These are phyloP conservation scores for Logfia minima DNA, from an alignment of 129 eudicot species.

Conservation along the genomic window DNA sequence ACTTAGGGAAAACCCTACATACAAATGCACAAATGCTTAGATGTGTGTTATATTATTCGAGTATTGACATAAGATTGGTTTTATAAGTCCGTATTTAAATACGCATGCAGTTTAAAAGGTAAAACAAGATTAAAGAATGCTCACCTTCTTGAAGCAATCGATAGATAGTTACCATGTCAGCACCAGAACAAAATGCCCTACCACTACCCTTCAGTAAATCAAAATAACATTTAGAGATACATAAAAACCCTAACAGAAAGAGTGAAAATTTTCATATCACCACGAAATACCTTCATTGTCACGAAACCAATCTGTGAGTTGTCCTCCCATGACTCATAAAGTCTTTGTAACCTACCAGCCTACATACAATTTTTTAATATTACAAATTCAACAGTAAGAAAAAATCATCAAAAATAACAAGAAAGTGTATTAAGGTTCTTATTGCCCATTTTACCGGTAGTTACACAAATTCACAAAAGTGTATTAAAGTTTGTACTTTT, in stretches of 20 bases:
- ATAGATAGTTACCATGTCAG: conserved; percentile 68
- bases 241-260: not conserved
- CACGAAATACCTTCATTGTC: conserved; percentile 68
- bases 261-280: not conserved
- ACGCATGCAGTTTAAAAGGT: not conserved
- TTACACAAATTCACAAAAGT: not conserved
- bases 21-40: not conserved
- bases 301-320: conserved; percentile 85
- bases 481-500: not conserved
- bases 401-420: not conserved
- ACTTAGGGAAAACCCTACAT: not conserved
- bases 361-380: conserved; percentile 23
- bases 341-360: conserved; percentile 66
- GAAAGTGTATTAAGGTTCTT: not conserved
- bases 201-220: conserved; percentile 66
- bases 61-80: not conserved
- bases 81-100: not conserved
- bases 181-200: conserved; percentile 87
- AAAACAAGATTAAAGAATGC: conserved; percentile 19
- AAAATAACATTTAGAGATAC: conserved; percentile 20
- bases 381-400: not conserved
- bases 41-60: not conserved
- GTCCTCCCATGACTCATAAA: conserved; percentile 96
- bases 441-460: not conserved
- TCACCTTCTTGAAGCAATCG: conserved; percentile 71